Conservation (phyloP, 139 green algal genomes). For the Auxenochlorella protothecoides region DNA sequence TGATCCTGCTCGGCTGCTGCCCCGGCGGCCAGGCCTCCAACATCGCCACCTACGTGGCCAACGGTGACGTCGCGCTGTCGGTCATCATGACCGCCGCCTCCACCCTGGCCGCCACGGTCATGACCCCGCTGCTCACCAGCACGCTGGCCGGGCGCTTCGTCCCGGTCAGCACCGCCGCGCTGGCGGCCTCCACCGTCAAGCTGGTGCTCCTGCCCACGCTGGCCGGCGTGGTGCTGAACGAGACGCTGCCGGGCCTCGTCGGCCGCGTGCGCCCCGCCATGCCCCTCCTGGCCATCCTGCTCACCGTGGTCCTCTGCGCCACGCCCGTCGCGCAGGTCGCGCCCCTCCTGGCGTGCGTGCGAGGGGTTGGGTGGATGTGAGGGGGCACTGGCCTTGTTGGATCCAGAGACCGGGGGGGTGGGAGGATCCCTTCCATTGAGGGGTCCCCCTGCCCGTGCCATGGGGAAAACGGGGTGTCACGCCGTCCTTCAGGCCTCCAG, state of each 20-base stretch:
- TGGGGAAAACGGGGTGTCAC: too few species aligned
- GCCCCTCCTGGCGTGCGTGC: conserved; percentile 25
- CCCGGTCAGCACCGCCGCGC: conserved; percentile 52
- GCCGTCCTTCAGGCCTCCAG: too few species aligned
- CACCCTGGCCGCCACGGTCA: conserved; percentile 66
- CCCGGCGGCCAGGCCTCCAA: conserved; percentile 68
- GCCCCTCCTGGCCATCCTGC: conserved; percentile 50
- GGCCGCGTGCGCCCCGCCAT: conserved; percentile 35
- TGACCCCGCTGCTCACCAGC: conserved; percentile 73
- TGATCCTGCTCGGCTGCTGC: conserved; percentile 74
- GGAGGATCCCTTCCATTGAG: too few species aligned
- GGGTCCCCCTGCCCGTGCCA: too few species aligned
- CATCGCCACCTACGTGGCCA: conserved; percentile 68
- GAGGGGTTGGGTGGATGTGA: too few species aligned
- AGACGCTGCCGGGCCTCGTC: conserved; percentile 41
- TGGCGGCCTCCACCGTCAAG: conserved; percentile 47
- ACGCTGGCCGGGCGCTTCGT: conserved; percentile 58
- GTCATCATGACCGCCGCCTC: conserved; percentile 75
- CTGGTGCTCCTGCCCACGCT: conserved; percentile 71
- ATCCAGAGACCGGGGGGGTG: too few species aligned
- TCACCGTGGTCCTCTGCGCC: conserved; percentile 57
- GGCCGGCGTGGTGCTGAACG: conserved; percentile 49
- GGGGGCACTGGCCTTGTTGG: too few species aligned
- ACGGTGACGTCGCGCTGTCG: conserved; percentile 76
- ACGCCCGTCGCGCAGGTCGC: conserved; percentile 46